Base-by-base conservation (phyloP, 2,329 filamentous ascomycete genomes). In the Colletotrichum acutatum region DNA sequence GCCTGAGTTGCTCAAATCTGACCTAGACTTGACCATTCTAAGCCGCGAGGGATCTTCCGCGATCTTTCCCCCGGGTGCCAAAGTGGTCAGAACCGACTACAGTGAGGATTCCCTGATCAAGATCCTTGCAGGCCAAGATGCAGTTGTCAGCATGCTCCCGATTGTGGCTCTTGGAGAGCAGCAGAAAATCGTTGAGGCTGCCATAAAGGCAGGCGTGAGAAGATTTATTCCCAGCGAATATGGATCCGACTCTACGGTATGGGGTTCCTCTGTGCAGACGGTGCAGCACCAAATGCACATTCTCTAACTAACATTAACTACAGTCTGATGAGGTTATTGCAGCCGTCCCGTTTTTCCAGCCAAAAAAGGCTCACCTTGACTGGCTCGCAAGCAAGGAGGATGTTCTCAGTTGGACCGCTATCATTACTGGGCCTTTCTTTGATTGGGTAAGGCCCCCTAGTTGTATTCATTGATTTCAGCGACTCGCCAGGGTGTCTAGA, bases 161-260 rank as follows among this genome's bases (percentile, higher is more conserved):
- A 60, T 72, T 24, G 82, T 82, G 16, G 54, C 68, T 3, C 61
- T 66, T 1, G 61, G 14, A 26, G 78, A 84, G 1, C 88, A 90
- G 74, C 79, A 85, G 12, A 61, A 54, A 5, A 28, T 68, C 2
- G 56, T 89, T 46, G 85, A 89, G 61, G 88, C 87, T 0, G 84
- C 87, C 37, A 83, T 87, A 30, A 82, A 82, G 9, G 88, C 87
- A 3, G 86, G 87, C n/a, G 87, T 90, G 2, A 83, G 87, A 75
- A 82, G 86, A 16, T 88, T 89, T 79, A 81, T 90, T 28, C 86
- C 88, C 7, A 84, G 84, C 22, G 88, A 90, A 71, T 90, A 85
- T 46, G 76, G 75, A 19, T 80, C 78, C 1, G 78, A 79, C 79
- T n/a, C 86, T 89, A 73, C 81, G 89, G 34, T 63, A 54, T 24